Percentiles rank a stretch among this genome's conserved stretches.
Evolutionary conservation across 2,329 filamentous ascomycete genomes (phyloP).

Genomic region (Epichloe festucae): DNA sequence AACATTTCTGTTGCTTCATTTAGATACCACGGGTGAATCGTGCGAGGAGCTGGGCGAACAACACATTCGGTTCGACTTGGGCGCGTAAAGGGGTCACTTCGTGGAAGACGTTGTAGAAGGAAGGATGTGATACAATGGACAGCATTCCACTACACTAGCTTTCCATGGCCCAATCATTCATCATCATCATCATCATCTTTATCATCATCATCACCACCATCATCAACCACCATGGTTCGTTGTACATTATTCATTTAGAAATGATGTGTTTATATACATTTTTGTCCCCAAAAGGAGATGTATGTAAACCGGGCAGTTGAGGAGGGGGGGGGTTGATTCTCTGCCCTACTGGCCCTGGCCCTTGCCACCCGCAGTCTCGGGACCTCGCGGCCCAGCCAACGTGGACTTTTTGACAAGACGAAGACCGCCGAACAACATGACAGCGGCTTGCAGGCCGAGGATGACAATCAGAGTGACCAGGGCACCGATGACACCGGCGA

Average conservation of each 20-base stretch:
- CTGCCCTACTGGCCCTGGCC: not conserved
- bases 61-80: not conserved
- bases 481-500: slow-evolving; percentile 76
- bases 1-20: not conserved
- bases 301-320: too few species aligned
- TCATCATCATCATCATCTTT: too few species aligned
- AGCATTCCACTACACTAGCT: too few species aligned
- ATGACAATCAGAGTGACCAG: slow-evolving; percentile 44
- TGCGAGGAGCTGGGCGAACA: not conserved
- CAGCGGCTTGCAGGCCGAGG: slow-evolving; percentile 29
- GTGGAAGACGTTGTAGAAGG: not conserved
- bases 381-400: slow-evolving; percentile 9
- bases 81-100: not conserved
- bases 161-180: too few species aligned
- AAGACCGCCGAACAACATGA: slow-evolving; percentile 30
- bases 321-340: too few species aligned
- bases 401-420: slow-evolving; percentile 35
- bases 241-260: too few species aligned
- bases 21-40: not conserved
- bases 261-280: too few species aligned
- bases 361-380: slow-evolving; percentile 11
- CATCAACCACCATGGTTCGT: too few species aligned
- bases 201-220: too few species aligned
- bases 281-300: not conserved
- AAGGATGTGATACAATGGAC: not conserved